Evolutionary conservation across 1,284 basidiomycete genomes (phyloP).

Genomic region (Ceratorhiza oryzae-sativae): DNA sequence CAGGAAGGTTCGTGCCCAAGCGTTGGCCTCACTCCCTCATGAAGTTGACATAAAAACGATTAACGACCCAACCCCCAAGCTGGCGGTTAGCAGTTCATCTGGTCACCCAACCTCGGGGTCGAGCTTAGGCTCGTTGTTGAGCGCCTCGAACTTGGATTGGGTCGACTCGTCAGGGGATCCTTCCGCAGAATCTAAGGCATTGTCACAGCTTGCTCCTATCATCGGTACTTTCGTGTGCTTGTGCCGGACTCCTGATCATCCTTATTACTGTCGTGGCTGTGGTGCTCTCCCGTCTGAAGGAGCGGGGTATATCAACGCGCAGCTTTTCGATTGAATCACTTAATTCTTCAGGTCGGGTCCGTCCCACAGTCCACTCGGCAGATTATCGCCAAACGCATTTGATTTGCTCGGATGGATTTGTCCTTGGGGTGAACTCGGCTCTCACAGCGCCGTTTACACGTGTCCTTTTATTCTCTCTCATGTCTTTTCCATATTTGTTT

Average conservation of each 20-base stretch:
- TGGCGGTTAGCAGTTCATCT: background rate
- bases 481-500: background rate
- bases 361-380: too few relatives aligned
- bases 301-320: background rate
- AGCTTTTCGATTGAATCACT: background rate
- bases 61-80: slow-evolving; percentile 26
- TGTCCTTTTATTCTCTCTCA: slow-evolving; percentile 7
- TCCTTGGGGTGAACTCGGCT: background rate
- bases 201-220: slow-evolving; percentile 7
- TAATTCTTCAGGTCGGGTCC: too few relatives aligned
- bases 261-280: background rate
- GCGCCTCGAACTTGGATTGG: background rate
- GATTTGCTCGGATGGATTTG: too few relatives aligned
- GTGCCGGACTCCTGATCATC: slow-evolving; percentile 6
- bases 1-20: slow-evolving; percentile 13
- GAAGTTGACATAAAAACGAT: slow-evolving; percentile 20
- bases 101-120: background rate
- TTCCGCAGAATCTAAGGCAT: background rate
- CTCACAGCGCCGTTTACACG: background rate
- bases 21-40: background rate
- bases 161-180: background rate
- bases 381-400: too few relatives aligned
- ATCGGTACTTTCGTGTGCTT: background rate
- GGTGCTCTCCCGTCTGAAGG: background rate
- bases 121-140: background rate